phyloP scores from a whole-genome alignment of 2,329 filamentous ascomycete species.

The Mycogone perniciosa region DNA sequence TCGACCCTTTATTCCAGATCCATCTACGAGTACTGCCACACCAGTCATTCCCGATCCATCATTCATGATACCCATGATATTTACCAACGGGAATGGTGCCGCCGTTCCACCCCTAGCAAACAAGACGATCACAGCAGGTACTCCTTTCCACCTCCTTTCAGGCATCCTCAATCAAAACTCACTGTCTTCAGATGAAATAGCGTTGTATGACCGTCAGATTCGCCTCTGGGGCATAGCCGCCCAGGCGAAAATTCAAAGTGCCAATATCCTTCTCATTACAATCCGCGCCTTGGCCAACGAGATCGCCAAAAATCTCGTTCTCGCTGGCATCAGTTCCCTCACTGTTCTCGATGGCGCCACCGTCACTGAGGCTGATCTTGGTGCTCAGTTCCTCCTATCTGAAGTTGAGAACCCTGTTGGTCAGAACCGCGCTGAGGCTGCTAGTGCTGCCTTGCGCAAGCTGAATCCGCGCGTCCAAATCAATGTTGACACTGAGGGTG shows the following conservation, averaged over 20 bases:
- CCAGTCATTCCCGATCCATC: constrained; percentile 21
- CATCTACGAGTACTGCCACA: constrained; percentile 16
- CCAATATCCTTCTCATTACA: constrained; percentile 83
- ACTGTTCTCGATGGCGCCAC: constrained; percentile 76
- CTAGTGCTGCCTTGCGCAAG: constrained; percentile 68
- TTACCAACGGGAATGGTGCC: constrained; percentile 24
- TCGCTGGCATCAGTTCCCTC: constrained; percentile 85
- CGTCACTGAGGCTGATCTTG: constrained; percentile 74
- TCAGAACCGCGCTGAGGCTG: constrained; percentile 77
- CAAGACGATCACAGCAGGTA: constrained; percentile 31
- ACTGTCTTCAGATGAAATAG: constrained; percentile 72
- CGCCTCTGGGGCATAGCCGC: constrained; percentile 95
- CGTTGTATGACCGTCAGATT: constrained; percentile 94
- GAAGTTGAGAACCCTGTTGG: constrained; percentile 59
- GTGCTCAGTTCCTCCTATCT: constrained; percentile 74
- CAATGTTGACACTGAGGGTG: constrained; percentile 59
- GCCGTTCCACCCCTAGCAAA: constrained; percentile 12
- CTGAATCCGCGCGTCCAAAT: constrained; percentile 86
- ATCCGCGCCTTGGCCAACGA: constrained; percentile 87
- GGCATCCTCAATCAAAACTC: background rate
- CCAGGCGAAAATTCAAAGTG: constrained; percentile 84
- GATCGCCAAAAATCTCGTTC: constrained; percentile 93
- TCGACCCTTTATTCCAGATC: constrained; percentile 21
- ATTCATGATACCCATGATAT: constrained; percentile 27
- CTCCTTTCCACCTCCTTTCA: background rate